These are phyloP conservation scores for Pueraria montana DNA, from an alignment of 306 rosid genomes.

Conservation along the genomic window DNA sequence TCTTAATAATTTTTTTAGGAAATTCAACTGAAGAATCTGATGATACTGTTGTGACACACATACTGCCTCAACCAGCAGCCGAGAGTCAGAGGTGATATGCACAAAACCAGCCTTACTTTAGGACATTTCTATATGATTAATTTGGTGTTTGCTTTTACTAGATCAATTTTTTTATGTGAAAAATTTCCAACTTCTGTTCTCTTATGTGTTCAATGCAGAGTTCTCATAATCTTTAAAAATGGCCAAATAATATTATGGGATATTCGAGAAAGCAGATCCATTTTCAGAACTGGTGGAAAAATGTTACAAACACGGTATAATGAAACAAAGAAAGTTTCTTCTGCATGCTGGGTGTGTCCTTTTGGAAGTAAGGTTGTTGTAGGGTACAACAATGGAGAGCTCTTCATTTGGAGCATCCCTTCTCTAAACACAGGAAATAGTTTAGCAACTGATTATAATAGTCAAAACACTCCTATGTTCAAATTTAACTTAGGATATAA, in stretches of 20 bases:
- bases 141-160: slow-evolving; percentile 25
- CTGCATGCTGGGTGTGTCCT: slow-evolving; percentile 94
- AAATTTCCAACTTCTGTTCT: slow-evolving; percentile 17
- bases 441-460: slow-evolving; percentile 49
- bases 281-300: slow-evolving; percentile 72
- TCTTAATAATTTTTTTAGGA: slow-evolving; percentile 59
- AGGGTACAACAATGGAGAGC: slow-evolving; percentile 92
- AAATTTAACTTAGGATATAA: slow-evolving; percentile 91
- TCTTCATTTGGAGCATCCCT: slow-evolving; percentile 81
- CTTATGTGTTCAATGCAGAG: slow-evolving; percentile 61
- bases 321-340: slow-evolving; percentile 81
- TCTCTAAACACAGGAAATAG: slow-evolving; percentile 51
- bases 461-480: slow-evolving; percentile 64
- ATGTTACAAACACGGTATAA: slow-evolving; percentile 56
- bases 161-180: not conserved
- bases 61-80: slow-evolving; percentile 82
- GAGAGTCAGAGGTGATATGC: slow-evolving; percentile 80
- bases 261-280: slow-evolving; percentile 69
- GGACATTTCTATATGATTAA: not conserved
- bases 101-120: slow-evolving; percentile 32
- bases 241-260: slow-evolving; percentile 80
- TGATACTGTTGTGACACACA: slow-evolving; percentile 58
- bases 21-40: slow-evolving; percentile 60
- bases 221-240: slow-evolving; percentile 71
- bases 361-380: slow-evolving; percentile 83